phyloP scores from a whole-genome alignment of 108 stramenopile genomes.

The Pseudonitzschia pungens region DNA sequence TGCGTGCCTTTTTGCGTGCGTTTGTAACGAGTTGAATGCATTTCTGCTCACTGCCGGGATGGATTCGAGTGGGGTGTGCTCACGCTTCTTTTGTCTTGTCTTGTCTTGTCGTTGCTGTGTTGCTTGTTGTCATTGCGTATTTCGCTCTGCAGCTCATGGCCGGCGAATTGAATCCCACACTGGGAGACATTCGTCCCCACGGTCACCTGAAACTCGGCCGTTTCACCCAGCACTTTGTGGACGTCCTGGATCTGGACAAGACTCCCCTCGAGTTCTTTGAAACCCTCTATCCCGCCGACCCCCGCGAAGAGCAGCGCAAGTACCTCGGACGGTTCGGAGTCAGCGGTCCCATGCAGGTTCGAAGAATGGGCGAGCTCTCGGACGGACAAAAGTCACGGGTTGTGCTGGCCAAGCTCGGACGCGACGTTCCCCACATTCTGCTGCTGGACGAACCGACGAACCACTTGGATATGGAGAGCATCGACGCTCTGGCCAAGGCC shows the following conservation, averaged over 20 bases:
- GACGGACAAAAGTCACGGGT: slow-evolving; percentile 97
- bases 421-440: slow-evolving; percentile 93
- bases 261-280: slow-evolving; percentile 97
- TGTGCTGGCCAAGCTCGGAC: slow-evolving; percentile 94
- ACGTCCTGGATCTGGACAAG: slow-evolving; percentile 92
- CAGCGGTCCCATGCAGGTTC: slow-evolving; percentile 89
- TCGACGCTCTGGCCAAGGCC: slow-evolving; percentile 96
- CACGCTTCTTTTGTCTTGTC: neutral
- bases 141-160: slow-evolving; percentile 86
- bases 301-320: slow-evolving; percentile 83
- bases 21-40: too few species aligned
- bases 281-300: slow-evolving; percentile 70
- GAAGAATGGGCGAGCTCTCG: slow-evolving; percentile 87
- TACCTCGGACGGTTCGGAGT: slow-evolving; percentile 98
- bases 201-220: slow-evolving; percentile 93
- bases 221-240: slow-evolving; percentile 99
- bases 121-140: slow-evolving; percentile 22
- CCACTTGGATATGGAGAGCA: slow-evolving; percentile 91
- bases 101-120: neutral
- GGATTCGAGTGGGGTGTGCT: too few species aligned
- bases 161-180: slow-evolving; percentile 87
- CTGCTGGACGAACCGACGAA: slow-evolving; percentile 63
- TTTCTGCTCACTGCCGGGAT: too few species aligned
- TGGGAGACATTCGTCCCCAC: slow-evolving; percentile 95
- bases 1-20: neutral